These are phyloP conservation scores for Crucibulum laeve DNA, from an alignment of 768 basidiomycete genomes.

Conservation along the genomic window DNA sequence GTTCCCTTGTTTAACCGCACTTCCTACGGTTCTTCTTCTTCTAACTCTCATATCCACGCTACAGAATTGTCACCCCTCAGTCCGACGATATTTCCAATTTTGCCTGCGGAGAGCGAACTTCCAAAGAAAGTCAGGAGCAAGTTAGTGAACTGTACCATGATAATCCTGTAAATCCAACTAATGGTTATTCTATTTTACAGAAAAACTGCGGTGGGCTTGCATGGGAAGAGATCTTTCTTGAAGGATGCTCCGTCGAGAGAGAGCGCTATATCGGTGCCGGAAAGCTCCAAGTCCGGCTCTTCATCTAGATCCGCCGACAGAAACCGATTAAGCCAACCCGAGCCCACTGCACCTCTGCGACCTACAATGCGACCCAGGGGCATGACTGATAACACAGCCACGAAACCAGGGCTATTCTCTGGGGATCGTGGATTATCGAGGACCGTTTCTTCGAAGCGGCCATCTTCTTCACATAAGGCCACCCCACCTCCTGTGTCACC, in stretches of 20 bases:
- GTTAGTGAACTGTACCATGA: conserved; percentile 8
- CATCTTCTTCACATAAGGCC: conserved; percentile 11
- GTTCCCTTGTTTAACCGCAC: conserved; percentile 32
- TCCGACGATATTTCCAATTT: conserved; percentile 1
- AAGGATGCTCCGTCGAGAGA: too few species aligned
- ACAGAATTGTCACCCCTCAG: conserved; percentile 21
- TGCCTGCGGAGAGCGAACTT: not conserved
- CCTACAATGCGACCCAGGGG: conserved; percentile 43
- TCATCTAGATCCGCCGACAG: conserved; percentile 25
- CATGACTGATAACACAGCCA: conserved; percentile 36
- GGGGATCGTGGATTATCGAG: conserved; percentile 10
- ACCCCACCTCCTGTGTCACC: conserved; percentile 16
- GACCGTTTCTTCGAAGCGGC: conserved; percentile 6
- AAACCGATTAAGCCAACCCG: conserved; percentile 28
- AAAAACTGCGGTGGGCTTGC: conserved; percentile 14
- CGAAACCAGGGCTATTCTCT: conserved; percentile 27
- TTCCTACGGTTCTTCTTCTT: conserved; percentile 58
- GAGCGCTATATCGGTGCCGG: too few species aligned
- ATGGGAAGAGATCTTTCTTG: not conserved
- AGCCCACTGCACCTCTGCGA: conserved; percentile 23
- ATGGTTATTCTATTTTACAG: conserved; percentile 9
- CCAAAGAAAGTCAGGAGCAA: conserved; percentile 9
- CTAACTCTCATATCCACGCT: conserved; percentile 38
- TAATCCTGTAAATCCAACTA: not conserved
- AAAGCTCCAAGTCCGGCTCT: conserved; percentile 18